These are phyloP conservation scores for Lepiota brunneoincarnata DNA, from an alignment of 768 basidiomycete genomes.

Conservation along the genomic window DNA sequence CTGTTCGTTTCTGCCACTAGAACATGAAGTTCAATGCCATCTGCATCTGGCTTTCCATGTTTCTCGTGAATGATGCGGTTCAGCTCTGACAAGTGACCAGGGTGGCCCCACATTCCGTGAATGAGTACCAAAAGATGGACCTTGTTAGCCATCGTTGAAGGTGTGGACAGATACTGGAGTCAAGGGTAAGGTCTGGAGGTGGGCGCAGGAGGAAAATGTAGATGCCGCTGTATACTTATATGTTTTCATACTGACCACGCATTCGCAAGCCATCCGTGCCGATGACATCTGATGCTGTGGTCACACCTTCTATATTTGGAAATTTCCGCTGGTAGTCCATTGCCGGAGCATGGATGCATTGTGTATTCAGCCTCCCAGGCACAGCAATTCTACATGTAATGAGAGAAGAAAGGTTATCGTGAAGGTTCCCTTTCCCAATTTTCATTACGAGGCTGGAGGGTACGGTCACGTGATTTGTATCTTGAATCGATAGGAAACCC, in stretches of 20 bases:
- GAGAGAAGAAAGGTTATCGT: no score
- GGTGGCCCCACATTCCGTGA: slow-evolving; percentile 83
- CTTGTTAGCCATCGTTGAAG: slow-evolving; percentile 22
- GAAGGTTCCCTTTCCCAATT: no score
- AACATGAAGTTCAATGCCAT: slow-evolving; percentile 51
- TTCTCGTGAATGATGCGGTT: slow-evolving; percentile 50
- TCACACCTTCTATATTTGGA: neutral
- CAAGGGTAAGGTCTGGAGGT: neutral
- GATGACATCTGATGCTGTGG: neutral
- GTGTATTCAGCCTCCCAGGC: no score
- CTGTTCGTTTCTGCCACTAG: slow-evolving; percentile 65
- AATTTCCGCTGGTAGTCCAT: no score
- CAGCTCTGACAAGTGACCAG: slow-evolving; percentile 60
- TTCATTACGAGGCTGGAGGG: no score
- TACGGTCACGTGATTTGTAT: slow-evolving; percentile 27
- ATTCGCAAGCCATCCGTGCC: slow-evolving; percentile 1
- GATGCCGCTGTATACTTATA: neutral
- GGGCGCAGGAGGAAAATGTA: neutral
- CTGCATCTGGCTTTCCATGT: slow-evolving; percentile 24
- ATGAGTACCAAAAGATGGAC: slow-evolving; percentile 50
- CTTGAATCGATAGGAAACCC: slow-evolving; percentile 7
- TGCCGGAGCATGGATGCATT: no score
- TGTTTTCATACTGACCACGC: neutral
- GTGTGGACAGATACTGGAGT: neutral
- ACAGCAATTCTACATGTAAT: no score